Conservation (phyloP, 2,329 filamentous ascomycete genomes). For the Monascus ruber region DNA sequence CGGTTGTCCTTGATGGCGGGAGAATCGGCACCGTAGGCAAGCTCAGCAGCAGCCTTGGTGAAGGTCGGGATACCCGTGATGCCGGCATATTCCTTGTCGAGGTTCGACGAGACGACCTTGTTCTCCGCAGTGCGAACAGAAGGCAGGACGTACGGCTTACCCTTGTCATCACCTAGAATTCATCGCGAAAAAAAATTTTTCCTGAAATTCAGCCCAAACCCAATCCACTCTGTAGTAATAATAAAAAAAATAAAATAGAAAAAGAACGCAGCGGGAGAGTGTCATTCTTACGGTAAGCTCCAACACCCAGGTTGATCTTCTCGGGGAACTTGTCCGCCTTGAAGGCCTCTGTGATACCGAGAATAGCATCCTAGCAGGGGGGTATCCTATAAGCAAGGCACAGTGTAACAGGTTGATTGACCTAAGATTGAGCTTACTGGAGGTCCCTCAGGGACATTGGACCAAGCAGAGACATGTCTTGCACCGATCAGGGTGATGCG, state of each 20-base stretch:
- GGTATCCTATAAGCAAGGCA: not conserved
- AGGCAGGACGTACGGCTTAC: constrained; percentile 95
- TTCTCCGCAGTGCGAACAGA: constrained; percentile 84
- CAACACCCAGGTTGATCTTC: constrained; percentile 98
- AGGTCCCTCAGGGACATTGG: constrained; percentile 84
- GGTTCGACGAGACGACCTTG: constrained; percentile 62
- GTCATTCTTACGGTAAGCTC: constrained; percentile 64
- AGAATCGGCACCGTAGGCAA: constrained; percentile 80
- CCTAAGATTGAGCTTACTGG: constrained; percentile 52
- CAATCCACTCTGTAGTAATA: too few species aligned
- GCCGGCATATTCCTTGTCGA: constrained; percentile 97
- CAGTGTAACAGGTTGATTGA: too few species aligned
- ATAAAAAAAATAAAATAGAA: not conserved
- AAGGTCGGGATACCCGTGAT: constrained; percentile 95
- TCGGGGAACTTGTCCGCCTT: constrained; percentile 87
- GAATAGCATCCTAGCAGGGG: constrained; percentile 31
- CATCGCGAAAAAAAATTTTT: not conserved
- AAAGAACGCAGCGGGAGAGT: not conserved
- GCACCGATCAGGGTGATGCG: constrained; percentile 32
- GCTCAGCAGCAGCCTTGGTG: constrained; percentile 78
- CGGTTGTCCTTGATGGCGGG: constrained; percentile 61
- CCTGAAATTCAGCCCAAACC: too few species aligned
- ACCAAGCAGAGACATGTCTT: constrained; percentile 71
- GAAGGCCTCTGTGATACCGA: constrained; percentile 84
- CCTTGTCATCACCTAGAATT: constrained; percentile 62